Percentiles rank a stretch among this genome's conserved stretches.
Conservation (phyloP, 768 basidiomycete species). For the Phanerodontia chrysosporium region DNA sequence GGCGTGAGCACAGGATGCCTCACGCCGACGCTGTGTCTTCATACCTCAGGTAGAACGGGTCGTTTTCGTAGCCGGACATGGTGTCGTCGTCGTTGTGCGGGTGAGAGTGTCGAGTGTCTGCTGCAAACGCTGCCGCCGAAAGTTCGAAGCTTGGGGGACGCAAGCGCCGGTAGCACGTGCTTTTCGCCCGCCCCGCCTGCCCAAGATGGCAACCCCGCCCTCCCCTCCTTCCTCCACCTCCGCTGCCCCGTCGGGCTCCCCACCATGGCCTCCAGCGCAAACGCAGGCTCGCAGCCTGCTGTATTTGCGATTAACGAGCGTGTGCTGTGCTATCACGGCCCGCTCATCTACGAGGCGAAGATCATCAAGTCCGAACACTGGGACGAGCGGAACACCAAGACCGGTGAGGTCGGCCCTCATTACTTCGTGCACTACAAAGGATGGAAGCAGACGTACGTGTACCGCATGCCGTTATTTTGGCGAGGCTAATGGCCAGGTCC, state of each 20-base stretch:
- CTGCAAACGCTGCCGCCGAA: background rate
- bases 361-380: slow-evolving; percentile 65
- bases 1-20: slow-evolving; percentile 20
- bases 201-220: background rate
- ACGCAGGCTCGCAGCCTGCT: slow-evolving; percentile 2
- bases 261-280: background rate
- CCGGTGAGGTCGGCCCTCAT: slow-evolving; percentile 66
- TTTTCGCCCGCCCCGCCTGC: background rate
- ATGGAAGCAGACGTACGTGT: slow-evolving; percentile 91
- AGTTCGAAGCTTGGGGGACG: background rate
- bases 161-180: background rate
- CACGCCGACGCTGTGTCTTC: slow-evolving; percentile 20
- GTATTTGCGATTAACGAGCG: slow-evolving; percentile 52
- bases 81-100: slow-evolving; percentile 2
- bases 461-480: too few relatives aligned
- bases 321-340: slow-evolving; percentile 92
- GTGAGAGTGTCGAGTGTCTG: background rate
- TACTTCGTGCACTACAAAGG: slow-evolving; percentile 99
- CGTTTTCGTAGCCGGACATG: slow-evolving; percentile 55
- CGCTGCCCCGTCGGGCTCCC: background rate
- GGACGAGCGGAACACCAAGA: slow-evolving; percentile 58
- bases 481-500: too few relatives aligned
- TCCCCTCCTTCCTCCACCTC: background rate
- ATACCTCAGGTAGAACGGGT: slow-evolving; percentile 80
- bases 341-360: slow-evolving; percentile 94